Percentiles rank a stretch among this genome's conserved stretches.
Conservation (phyloP, 2,329 filamentous ascomycete genomes). For the Fusarium heterosporum region DNA sequence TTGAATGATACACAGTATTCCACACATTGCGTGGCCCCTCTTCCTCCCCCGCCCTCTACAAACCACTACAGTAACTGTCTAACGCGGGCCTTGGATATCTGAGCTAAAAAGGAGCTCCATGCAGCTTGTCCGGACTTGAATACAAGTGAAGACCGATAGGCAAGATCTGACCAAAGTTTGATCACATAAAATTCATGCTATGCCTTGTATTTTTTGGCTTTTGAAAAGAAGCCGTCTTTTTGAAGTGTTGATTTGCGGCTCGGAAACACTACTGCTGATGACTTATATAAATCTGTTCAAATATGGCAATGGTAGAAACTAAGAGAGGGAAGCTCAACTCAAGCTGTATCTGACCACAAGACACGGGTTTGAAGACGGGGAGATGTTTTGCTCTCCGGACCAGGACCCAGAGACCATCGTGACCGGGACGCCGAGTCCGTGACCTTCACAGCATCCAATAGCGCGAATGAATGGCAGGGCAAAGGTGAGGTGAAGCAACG, state of each 20-base stretch:
- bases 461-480: constrained; percentile 35
- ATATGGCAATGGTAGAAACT: neutral
- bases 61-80: too few relatives aligned
- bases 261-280: neutral
- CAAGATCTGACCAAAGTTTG: constrained; percentile 23
- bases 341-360: constrained; percentile 3
- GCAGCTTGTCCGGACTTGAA: too few relatives aligned
- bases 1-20: constrained; percentile 8
- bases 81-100: too few relatives aligned
- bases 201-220: neutral
- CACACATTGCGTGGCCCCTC: constrained; percentile 4
- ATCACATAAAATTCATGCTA: constrained; percentile 9
- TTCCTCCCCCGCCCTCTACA: too few relatives aligned
- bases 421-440: constrained; percentile 42
- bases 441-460: constrained; percentile 40
- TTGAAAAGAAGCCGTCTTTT: neutral
- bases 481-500: constrained; percentile 41
- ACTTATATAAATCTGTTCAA: neutral
- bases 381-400: constrained; percentile 4
- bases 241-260: neutral
- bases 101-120: too few relatives aligned
- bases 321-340: neutral
- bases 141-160: constrained; percentile 2
- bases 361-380: constrained; percentile 28
- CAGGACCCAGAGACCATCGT: constrained; percentile 31